Evolutionary conservation across 2,329 filamentous ascomycete genomes (phyloP), one percentile per base, ranked within the genome.

Genomic region (Phialemonium atrogriseum): DNA sequence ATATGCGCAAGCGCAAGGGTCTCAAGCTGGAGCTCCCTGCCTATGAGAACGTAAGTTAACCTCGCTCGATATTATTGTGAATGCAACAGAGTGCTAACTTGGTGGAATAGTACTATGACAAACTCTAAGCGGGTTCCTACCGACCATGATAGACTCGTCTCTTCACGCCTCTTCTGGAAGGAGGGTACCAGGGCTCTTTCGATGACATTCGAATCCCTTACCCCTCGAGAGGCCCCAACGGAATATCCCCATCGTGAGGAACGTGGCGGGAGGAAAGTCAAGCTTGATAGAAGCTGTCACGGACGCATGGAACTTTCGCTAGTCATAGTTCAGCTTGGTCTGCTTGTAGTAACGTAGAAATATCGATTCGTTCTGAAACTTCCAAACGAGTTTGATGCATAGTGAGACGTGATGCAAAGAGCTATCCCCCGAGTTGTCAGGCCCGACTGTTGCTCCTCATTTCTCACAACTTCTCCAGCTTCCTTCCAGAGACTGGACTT

Each of bases 1-100:
- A 81, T 38, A 94, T 93, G 82, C 87, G 91, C 62, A 95, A 95
- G 81, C 85, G 89, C 70, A 98, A 98, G 86, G 91, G 89, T 86
- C 73, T 98, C 76, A 98, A 98, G 86, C 70, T 82, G 58, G 77
- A 86, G 55, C 84, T 95, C 61, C 89, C 91, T 54, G 84, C 82
- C 62, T 80, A 87, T 71, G 85, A 86, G 61, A 94, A 95, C 77
- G 86, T 91, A 78, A 86, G 85, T 84, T 45, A 36, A 37, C 21
- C 17, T 19, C 18, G 11, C 20, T 25, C 22, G 5, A 22, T 5
- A 3, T 17, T 13, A 20, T 3, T 23, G 17, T 12, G 17, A 26
- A 17, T 42, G 34, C 8, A 10, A 8, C 29, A 26, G 24, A 15
- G 32, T 49, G 41, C 57, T 69, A 58, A 73, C 64, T 19, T 10